Evolutionary conservation across 2,329 filamentous ascomycete genomes (phyloP), one percentile per base, ranked within the genome.

Genomic region (Fusarium nematophilum): DNA sequence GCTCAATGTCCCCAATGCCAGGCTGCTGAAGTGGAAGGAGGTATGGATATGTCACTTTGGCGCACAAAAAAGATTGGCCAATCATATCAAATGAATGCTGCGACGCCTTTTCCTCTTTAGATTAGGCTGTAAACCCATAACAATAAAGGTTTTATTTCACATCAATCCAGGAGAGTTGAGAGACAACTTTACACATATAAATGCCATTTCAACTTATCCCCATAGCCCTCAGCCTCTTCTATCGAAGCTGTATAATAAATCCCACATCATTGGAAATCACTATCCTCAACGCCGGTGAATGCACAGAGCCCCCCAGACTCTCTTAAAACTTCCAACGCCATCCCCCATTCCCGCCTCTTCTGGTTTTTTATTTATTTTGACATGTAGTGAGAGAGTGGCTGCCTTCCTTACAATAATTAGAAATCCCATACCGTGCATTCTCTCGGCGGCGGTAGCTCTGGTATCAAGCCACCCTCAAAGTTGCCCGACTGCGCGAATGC

Each of bases 341-440:
- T 39, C 33, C 50, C 36, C 38, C 49, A 14, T 51, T 39, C 26
- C 39, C 29, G 26, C n/a, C 57, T 58, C 53, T 23, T 38, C 18
- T 38, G 18, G n/a, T n/a, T 44, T 46, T 38, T 43, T 37, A 13
- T 44, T 11, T 23, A 11, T 46, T 43, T 38, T 39, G 36, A n/a
- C 73, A 94, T 90, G 77, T 93, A 93, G 77, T 90, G 91, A 77
- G 90, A 91, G 23, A 45, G 10, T 23, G 11, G 14, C 27, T 26
- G n/a, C 17, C 15, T 33, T 31, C 11, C 17, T 38, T 38, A 5
- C 34, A 18, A 78, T 93, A 90, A 83, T 68, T 74, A 93, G 67
- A 94, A 88, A 70, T 92, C 86, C 84, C 90, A 94, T 23, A 78
- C 75, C 63, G 87, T 88, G 81, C 88, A 94, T 69, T 94, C 92